Conservation (phyloP, 257 asterid genomes). For the Solanum sitiens region DNA sequence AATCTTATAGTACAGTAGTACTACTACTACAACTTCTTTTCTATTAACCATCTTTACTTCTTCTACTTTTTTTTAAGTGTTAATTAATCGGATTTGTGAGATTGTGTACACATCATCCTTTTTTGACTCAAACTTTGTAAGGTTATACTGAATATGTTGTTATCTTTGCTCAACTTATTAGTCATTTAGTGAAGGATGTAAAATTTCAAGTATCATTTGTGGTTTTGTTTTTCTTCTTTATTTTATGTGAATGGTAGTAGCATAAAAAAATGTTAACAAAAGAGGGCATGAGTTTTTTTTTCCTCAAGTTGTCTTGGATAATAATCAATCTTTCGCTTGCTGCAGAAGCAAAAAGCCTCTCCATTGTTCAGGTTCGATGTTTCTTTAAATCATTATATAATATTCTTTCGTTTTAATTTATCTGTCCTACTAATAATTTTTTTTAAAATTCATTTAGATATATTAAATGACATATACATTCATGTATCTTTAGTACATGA, state of each 20-base stretch:
- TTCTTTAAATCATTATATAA: neutral
- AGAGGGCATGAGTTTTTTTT: neutral
- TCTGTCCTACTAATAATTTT: neutral
- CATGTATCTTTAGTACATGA: neutral
- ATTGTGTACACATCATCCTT: neutral
- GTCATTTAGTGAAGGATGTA: constrained; percentile 15
- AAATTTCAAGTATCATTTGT: constrained; percentile 20
- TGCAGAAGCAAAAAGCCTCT: constrained; percentile 5
- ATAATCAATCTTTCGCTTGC: constrained; percentile 13
- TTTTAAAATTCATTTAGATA: neutral
- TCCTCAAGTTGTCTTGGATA: neutral
- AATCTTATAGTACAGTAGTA: neutral
- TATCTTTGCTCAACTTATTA: neutral
- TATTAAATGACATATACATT: neutral
- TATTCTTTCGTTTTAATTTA: neutral
- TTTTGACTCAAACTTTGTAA: neutral
- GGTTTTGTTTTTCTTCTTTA: neutral
- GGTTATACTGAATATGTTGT: neutral
- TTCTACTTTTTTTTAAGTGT: constrained; percentile 6
- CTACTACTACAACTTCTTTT: neutral
- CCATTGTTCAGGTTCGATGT: neutral
- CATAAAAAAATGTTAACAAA: neutral
- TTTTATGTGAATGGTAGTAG: neutral
- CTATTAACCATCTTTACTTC: neutral
- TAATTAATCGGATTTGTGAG: constrained; percentile 2